Base-by-base conservation (phyloP, 2,329 filamentous ascomycete genomes). In the Thermomyces lanuginosus region DNA sequence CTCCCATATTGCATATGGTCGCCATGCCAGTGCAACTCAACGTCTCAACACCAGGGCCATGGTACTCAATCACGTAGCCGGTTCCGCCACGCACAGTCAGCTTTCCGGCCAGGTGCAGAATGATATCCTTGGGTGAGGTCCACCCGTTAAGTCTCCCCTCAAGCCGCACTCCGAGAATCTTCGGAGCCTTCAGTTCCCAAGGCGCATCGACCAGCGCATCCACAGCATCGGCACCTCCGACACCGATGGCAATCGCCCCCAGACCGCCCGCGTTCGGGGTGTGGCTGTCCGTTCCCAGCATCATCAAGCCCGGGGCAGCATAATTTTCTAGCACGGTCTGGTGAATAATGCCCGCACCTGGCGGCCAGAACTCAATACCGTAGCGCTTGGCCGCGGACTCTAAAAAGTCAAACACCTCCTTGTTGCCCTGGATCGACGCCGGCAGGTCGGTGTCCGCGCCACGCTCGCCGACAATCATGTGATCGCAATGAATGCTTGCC, bases 271-370 rank as follows among this genome's bases (percentile, higher is more conserved):
- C 89, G 48, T 95, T 98, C 22, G 89, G 89, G 23, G 83, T 93
- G 56, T 98, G 89, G 45, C 81, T 92, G 56, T 98, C 89, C 16
- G 89, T 98, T 30, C 89, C 89, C 21, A 98, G 69, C 83, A 98
- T 95, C 84, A 98, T 93, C 42, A 95, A 58, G 26, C 89, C 89
- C 11, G 89, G 89, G n/a, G 86, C 73, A 17, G 84, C 80, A 50
- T 98, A 98, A 59, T 98, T 95, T 62, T 98, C 89, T 42, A 98
- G 59, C 12, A 98, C 89, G 27, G 81, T 92, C 66, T 98, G 89
- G 58, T 98, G 89, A 39, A 98, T 92, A 39, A 92, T 92, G 36
- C 83, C 84, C 5, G 84, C 83, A 33, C 84, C 84, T 0, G 83
- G 83, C 2, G 82, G 81, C 84, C 83, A 92, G 48, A 92, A 92